phyloP scores from a whole-genome alignment of 1,139 yeast species.

The Ogataea hybrid region DNA sequence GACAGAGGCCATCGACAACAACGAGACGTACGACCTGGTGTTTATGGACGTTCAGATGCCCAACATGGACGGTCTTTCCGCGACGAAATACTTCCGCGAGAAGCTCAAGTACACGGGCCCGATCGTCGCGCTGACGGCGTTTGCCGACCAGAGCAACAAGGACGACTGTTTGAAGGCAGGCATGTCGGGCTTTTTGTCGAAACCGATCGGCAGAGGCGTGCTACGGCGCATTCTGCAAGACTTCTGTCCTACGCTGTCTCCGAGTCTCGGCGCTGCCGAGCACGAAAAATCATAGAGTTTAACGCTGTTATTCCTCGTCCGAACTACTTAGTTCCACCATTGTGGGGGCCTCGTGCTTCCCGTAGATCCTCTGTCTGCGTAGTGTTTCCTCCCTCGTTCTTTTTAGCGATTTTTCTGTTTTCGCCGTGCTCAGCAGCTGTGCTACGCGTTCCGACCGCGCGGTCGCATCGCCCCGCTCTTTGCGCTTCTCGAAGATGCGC shows the following conservation, averaged over 20 bases:
- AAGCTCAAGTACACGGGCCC: conserved; percentile 67
- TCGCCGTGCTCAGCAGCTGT: conserved; percentile 17
- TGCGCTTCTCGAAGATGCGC: conserved; percentile 16
- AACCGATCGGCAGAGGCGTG: conserved; percentile 77
- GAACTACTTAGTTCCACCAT: conserved; percentile 16
- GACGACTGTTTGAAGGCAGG: conserved; percentile 77
- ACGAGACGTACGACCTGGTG: conserved; percentile 59
- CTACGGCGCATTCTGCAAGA: conserved; percentile 52
- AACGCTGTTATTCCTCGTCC: conserved; percentile 8
- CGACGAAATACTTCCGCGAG: conserved; percentile 70
- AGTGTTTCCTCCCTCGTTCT: conserved; percentile 18
- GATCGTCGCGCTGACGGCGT: conserved; percentile 91
- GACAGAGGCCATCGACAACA: conserved; percentile 35
- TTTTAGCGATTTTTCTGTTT: conserved; percentile 16
- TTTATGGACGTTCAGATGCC: conserved; percentile 99
- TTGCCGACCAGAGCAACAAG: conserved; percentile 84
- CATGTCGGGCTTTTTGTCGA: conserved; percentile 84
- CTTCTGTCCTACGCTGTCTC: conserved; percentile 37
- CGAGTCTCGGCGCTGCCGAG: not conserved
- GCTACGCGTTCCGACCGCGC: conserved; percentile 12
- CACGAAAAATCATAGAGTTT: conserved; percentile 3
- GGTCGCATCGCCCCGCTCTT: not conserved
- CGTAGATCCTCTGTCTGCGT: conserved; percentile 13
- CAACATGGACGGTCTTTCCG: conserved; percentile 78
- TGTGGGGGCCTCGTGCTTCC: conserved; percentile 1